Base-by-base conservation (phyloP, 768 basidiomycete genomes). In the Psilocybe cubensis region DNA sequence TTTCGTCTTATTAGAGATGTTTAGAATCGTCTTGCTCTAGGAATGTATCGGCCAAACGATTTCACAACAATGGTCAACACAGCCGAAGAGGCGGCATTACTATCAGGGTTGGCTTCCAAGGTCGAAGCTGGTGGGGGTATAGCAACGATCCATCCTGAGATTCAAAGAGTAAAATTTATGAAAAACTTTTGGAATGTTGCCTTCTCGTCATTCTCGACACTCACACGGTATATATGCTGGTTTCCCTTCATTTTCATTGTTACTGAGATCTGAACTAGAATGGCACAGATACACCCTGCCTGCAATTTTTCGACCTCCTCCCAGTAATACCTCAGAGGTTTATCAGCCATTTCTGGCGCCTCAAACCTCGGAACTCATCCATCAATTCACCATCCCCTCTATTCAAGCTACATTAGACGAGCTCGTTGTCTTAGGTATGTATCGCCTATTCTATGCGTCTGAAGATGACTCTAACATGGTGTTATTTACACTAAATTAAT, bases 101-200 rank as follows among this genome's bases (percentile, higher is more conserved):
- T 87, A 24, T 57, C 73, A 17, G 83, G 79, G 38, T 73, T 88
- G 50, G 74, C 74, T 0, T 59, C 60, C 9, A 68, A 87, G 9
- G 68, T 88, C 3, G 65, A 71, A 49, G 64, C 67, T 8, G 85
- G 85, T 18, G 85, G 85, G 4, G 79, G 74, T 35, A 73, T 76
- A 0, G 67, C 80, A 18, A 75, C 62, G 0, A 73, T 85, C 52
- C 79, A 79, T 11, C 75, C 82, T 17, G 84, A 88, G 59, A 83
- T 88, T n/a, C 86, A 86, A 63, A 76, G 85, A 12, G 67, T 74
- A 60, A 88, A 87, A 65, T 89, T 81, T 58, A 60, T 71, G 2
- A 89, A 89, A 72, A 87, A 87, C 61, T 77, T 86, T 45, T 87
- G 83, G 86, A 88, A 87, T 62, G 72, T 84, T 45, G 74, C 75